phyloP scores from a whole-genome alignment of 2,329 filamentous ascomycete genomes.

The Curvularia hawaiiensis region DNA sequence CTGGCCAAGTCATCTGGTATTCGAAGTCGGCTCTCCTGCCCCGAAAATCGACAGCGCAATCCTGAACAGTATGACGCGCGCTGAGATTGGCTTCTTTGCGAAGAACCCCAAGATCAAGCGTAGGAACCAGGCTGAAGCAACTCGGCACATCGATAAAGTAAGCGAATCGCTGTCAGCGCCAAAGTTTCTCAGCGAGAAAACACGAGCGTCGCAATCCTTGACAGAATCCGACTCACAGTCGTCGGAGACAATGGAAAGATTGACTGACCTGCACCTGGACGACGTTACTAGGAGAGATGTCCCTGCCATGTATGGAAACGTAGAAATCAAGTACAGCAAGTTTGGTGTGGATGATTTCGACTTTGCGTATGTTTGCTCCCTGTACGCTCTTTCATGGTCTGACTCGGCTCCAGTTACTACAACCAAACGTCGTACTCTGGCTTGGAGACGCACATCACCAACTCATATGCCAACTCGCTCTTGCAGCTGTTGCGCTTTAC shows the following conservation, averaged over 20 bases:
- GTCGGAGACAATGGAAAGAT: conserved; percentile 64
- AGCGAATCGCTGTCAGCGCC: conserved; percentile 72
- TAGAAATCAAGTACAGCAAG: conserved; percentile 98
- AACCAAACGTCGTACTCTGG: conserved; percentile 93
- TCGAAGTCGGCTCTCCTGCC: conserved; percentile 84
- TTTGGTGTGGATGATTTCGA: conserved; percentile 99
- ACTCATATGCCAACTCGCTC: conserved; percentile 93
- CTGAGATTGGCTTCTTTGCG: conserved; percentile 78
- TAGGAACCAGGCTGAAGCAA: conserved; percentile 84
- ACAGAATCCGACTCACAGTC: conserved; percentile 38
- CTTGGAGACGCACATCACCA: conserved; percentile 93
- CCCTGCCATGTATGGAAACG: conserved; percentile 86
- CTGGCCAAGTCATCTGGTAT: conserved; percentile 84
- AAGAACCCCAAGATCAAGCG: conserved; percentile 74
- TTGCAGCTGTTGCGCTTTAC: conserved; percentile 92
- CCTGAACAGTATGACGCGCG: conserved; percentile 69
- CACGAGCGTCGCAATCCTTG: conserved; percentile 62
- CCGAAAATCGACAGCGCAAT: conserved; percentile 74
- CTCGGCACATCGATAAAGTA: conserved; percentile 65
- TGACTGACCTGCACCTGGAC: conserved; percentile 73
- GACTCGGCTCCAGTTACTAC: conserved; percentile 69
- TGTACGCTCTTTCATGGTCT: conserved; percentile 7
- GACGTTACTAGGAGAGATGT: conserved; percentile 78
- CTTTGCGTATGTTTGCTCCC: conserved; percentile 68
- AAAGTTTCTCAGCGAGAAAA: conserved; percentile 94